These are phyloP conservation scores for Clavispora asparagi DNA, from an alignment of 805 yeast species.

Conservation along the genomic window DNA sequence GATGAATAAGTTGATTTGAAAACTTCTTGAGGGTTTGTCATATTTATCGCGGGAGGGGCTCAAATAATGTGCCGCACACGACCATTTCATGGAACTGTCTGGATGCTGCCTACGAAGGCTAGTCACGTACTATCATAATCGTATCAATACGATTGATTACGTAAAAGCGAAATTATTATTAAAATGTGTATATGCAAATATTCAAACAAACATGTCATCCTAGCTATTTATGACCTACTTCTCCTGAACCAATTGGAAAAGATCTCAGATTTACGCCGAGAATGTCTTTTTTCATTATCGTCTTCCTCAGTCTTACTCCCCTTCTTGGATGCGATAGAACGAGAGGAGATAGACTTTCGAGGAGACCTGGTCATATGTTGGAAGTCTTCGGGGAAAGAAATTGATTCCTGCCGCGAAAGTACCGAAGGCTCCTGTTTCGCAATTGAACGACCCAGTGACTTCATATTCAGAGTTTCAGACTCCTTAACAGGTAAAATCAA, in stretches of 20 bases:
- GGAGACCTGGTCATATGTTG: neutral
- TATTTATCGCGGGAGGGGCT: neutral
- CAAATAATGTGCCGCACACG: neutral
- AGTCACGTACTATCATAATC: too few species aligned
- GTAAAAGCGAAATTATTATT: neutral
- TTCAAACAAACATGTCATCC: neutral
- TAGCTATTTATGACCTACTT: neutral
- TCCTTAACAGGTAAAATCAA: neutral
- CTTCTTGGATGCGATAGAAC: neutral
- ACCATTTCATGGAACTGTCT: neutral
- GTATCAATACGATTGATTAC: too few species aligned
- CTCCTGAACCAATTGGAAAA: constrained; percentile 1
- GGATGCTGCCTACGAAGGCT: neutral
- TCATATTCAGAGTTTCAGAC: neutral
- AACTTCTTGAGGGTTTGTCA: neutral
- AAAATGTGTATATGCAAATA: neutral
- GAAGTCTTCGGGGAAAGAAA: neutral
- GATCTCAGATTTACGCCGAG: neutral
- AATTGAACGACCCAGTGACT: neutral
- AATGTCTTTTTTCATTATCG: neutral
- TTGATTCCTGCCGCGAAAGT: neutral
- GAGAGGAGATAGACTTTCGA: neutral
- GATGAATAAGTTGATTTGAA: neutral
- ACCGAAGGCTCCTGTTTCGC: neutral
- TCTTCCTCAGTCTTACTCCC: neutral